Base-by-base conservation (phyloP, 768 basidiomycete genomes). In the Mycena indigotica region DNA sequence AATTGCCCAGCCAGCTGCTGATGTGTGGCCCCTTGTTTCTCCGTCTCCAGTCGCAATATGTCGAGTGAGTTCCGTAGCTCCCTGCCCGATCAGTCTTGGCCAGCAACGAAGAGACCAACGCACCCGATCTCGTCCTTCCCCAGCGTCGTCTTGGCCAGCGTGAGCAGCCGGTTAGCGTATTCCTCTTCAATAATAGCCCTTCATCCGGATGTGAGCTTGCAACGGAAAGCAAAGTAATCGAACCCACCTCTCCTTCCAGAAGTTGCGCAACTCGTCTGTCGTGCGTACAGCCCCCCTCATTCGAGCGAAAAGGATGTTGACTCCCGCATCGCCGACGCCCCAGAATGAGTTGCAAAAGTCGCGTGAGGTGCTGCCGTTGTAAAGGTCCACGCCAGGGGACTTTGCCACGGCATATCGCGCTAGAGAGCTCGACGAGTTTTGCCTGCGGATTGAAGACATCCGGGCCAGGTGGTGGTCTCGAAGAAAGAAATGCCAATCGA, bases 261-360 rank as follows among this genome's bases (percentile, higher is more conserved):
- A 95, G 41, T 76, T 84, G 64, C 81, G 82, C 48, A 98, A 69
- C 61, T 98, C 97, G 48, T 98, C 96, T 74, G 91, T 85, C 2
- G 94, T 95, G 69, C 91, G 83, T 15, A 81, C 73, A 17, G 90
- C 91, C 21, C 92, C 93, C 6, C 93, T 81, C 86, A 96, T 90
- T 61, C 93, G 83, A 30, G 93, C 88, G 69, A 93, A 90, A 25
- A 98, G 77, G 44, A 95, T 93, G 65, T 96, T 93, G 56, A 92
- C 93, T 15, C 95, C 95, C 40, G 82, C 88, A 76, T 97, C 94
- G 24, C 81, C 84, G 24, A 81, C 66, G 15, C 93, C 93, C 97
- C 97, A 98, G 76, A 98, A 98, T 1, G 93, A 85, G 73, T 98
- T 99, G 73, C 95, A 98, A 75, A 94, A 98, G 75, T 98, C 93